Percentiles rank a stretch among this genome's conserved stretches.
Evolutionary conservation across 2,329 filamentous ascomycete genomes (phyloP).

Genomic region (Pseudocercospora cruenta): DNA sequence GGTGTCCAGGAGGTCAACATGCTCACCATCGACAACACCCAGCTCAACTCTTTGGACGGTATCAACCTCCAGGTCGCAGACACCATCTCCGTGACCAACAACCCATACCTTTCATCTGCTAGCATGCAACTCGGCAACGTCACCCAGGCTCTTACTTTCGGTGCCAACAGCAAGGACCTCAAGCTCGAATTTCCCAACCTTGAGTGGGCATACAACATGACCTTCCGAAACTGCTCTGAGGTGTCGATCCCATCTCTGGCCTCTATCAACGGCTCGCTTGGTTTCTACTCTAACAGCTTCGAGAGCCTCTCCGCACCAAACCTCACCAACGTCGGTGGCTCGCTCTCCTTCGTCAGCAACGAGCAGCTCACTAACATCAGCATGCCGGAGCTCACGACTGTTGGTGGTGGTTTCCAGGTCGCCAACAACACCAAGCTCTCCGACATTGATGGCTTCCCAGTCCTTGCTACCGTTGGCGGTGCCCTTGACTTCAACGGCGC

Average conservation of each 20-base stretch:
- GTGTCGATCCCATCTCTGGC: conserved; percentile 74
- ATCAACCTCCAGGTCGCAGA: conserved; percentile 77
- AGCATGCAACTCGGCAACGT: conserved; percentile 78
- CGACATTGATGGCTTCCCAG: conserved; percentile 67
- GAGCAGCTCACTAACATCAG: conserved; percentile 70
- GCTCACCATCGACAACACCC: conserved; percentile 83
- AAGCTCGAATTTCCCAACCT: conserved; percentile 77
- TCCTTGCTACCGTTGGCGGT: conserved; percentile 71
- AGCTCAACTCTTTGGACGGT: conserved; percentile 75
- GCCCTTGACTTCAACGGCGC: conserved; percentile 83
- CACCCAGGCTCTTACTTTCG: conserved; percentile 70
- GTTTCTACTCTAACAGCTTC: conserved; percentile 81
- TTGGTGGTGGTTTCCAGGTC: conserved; percentile 80
- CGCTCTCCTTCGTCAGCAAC: conserved; percentile 63
- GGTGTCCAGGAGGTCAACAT: conserved; percentile 68
- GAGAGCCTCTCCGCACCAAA: conserved; percentile 65
- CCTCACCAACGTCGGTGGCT: conserved; percentile 67
- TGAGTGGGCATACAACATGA: conserved; percentile 76
- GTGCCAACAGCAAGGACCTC: conserved; percentile 77
- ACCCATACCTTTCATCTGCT: conserved; percentile 75
- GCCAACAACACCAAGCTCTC: conserved; percentile 83
- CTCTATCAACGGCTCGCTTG: conserved; percentile 75
- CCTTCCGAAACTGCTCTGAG: conserved; percentile 76
- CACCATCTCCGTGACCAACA: conserved; percentile 85
- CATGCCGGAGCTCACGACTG: conserved; percentile 67